phyloP scores from a whole-genome alignment of 108 stramenopile species.

The Hondaea fermentalgiana region DNA sequence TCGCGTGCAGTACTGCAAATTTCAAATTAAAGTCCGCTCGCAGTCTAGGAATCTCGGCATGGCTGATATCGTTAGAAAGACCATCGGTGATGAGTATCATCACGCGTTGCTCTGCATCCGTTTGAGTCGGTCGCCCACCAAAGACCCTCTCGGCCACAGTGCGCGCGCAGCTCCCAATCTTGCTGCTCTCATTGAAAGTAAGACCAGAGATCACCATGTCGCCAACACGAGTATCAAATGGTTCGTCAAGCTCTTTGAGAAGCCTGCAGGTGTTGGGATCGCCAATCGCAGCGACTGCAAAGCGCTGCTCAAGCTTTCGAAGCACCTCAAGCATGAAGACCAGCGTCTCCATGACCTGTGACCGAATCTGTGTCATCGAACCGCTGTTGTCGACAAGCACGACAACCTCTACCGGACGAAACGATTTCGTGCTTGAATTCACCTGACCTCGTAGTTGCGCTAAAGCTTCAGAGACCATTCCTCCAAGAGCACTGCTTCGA shows the following conservation, averaged over 20 bases:
- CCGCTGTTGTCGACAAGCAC: slow-evolving; percentile 10
- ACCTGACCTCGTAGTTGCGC: neutral
- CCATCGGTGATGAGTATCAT: neutral
- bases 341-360: neutral
- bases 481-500: neutral
- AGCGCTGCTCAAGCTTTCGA: neutral
- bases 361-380: neutral
- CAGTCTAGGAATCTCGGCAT: neutral
- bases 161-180: neutral
- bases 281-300: neutral
- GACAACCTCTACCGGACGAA: neutral
- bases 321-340: neutral
- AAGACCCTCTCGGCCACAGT: neutral
- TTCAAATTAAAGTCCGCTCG: neutral
- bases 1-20: neutral
- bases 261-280: neutral
- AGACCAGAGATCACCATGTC: neutral
- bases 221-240: neutral
- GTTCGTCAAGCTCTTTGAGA: neutral
- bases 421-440: neutral
- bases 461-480: neutral
- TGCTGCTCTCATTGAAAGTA: slow-evolving; percentile 13
- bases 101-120: neutral
- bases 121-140: neutral
- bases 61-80: neutral